These are phyloP conservation scores for Colletotrichum sp. DNA, from an alignment of 2,329 filamentous ascomycete species.

Conservation along the genomic window DNA sequence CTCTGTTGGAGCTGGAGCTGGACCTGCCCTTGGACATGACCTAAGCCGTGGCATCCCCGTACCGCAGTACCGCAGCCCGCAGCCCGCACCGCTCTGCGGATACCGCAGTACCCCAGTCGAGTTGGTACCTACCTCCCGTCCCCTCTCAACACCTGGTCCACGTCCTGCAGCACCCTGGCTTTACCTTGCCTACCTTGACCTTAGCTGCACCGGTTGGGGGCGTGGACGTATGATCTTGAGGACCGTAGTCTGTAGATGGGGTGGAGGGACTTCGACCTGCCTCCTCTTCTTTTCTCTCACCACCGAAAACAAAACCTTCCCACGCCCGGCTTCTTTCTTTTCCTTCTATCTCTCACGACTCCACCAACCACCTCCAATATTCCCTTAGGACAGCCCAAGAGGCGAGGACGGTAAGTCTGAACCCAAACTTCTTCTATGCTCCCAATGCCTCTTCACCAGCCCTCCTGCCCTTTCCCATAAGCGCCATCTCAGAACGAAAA, in stretches of 20 bases:
- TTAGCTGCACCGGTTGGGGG: conserved; percentile 12
- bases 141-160: neutral
- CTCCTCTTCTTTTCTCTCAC: conserved; percentile 26
- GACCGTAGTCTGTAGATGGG: neutral
- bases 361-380: conserved; percentile 37
- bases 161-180: neutral
- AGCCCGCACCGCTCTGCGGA: conserved; percentile 1
- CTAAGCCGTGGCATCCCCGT: neutral
- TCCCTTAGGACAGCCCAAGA: conserved; percentile 21
- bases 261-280: conserved; percentile 20
- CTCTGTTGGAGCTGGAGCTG: neutral
- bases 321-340: conserved; percentile 24
- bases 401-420: conserved; percentile 23
- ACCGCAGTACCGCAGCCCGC: neutral
- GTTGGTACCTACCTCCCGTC: neutral
- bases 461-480: neutral
- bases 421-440: conserved; percentile 13
- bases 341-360: conserved; percentile 37
- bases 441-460: conserved; percentile 17
- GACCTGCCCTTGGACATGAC: neutral
- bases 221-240: neutral
- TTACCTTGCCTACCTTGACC: neutral
- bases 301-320: conserved; percentile 26
- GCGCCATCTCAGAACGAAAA: neutral
- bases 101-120: conserved; percentile 13